These are phyloP conservation scores for Clavaria fumosa DNA, from an alignment of 768 basidiomycete genomes.

Conservation along the genomic window DNA sequence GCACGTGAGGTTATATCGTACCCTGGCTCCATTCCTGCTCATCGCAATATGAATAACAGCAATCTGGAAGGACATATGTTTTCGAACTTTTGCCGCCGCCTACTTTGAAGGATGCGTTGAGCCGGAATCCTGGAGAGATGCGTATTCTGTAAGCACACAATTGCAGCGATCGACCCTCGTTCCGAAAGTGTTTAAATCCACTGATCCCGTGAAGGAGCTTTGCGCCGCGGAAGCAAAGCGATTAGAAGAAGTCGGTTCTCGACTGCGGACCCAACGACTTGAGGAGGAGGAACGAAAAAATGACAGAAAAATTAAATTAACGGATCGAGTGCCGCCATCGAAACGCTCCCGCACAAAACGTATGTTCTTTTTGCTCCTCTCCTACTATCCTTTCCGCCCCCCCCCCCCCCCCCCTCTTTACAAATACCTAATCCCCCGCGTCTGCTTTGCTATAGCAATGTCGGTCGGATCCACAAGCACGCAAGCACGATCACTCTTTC, in stretches of 20 bases:
- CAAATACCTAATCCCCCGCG: no score
- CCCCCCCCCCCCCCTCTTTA: no score
- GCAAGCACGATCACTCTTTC: conserved; percentile 55
- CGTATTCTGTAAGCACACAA: conserved; percentile 53
- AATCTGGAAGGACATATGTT: conserved; percentile 53
- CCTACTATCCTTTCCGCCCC: no score
- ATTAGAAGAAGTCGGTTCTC: conserved; percentile 45
- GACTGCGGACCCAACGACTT: conserved; percentile 48
- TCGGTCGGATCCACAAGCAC: conserved; percentile 20
- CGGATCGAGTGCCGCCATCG: conserved; percentile 47
- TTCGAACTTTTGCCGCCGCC: conserved; percentile 36
- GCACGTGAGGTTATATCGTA: background rate
- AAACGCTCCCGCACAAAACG: conserved; percentile 48
- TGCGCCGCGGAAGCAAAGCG: conserved; percentile 45
- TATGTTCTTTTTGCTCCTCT: no score
- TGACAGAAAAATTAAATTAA: conserved; percentile 58
- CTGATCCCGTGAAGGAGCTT: conserved; percentile 27
- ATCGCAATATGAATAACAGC: no score
- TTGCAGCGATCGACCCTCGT: background rate
- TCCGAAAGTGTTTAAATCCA: conserved; percentile 1
- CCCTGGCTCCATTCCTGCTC: background rate
- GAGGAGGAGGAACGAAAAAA: conserved; percentile 64
- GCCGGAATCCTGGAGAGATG: conserved; percentile 51
- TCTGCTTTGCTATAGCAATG: conserved; percentile 10
- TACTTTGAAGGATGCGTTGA: conserved; percentile 28